phyloP scores from a whole-genome alignment of 805 yeast genomes.

The Sungouiella blattae region DNA sequence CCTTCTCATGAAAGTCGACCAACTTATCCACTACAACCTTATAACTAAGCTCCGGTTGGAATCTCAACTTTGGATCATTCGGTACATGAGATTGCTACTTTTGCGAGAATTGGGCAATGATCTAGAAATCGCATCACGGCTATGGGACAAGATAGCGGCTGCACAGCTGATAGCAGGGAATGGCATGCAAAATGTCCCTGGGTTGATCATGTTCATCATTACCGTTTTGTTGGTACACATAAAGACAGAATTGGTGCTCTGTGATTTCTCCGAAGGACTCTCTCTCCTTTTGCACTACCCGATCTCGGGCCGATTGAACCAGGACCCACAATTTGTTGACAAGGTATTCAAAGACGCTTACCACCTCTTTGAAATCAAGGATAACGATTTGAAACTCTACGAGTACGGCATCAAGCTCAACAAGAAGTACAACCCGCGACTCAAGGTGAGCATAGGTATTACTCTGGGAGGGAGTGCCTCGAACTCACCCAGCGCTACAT shows the following conservation, averaged over 20 bases:
- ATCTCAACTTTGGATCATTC: conserved; percentile 52
- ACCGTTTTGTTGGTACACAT: conserved; percentile 43
- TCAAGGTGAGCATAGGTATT: conserved; percentile 25
- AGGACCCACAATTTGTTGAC: conserved; percentile 18
- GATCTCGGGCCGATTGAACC: conserved; percentile 15
- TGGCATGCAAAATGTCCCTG: conserved; percentile 20
- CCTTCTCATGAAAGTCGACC: conserved; percentile 48
- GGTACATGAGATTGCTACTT: conserved; percentile 46
- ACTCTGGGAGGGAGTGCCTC: not conserved
- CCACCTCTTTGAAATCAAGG: conserved; percentile 28
- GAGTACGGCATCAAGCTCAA: conserved; percentile 40
- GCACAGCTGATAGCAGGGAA: conserved; percentile 4
- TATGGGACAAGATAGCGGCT: conserved; percentile 51
- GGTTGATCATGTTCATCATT: conserved; percentile 39
- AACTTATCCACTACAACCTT: conserved; percentile 42
- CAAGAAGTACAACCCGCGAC: conserved; percentile 34
- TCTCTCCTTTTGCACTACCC: conserved; percentile 51
- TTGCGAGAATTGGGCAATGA: conserved; percentile 46
- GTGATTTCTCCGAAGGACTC: conserved; percentile 52
- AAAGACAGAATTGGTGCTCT: conserved; percentile 40
- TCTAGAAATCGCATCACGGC: conserved; percentile 26
- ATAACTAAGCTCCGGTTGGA: conserved; percentile 44
- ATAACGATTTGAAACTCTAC: conserved; percentile 36
- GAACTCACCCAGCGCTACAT: conserved; percentile 10
- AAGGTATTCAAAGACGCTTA: conserved; percentile 32